Base-by-base conservation (phyloP, 2,329 filamentous ascomycete species). In the Xenoacremonium recifei region DNA sequence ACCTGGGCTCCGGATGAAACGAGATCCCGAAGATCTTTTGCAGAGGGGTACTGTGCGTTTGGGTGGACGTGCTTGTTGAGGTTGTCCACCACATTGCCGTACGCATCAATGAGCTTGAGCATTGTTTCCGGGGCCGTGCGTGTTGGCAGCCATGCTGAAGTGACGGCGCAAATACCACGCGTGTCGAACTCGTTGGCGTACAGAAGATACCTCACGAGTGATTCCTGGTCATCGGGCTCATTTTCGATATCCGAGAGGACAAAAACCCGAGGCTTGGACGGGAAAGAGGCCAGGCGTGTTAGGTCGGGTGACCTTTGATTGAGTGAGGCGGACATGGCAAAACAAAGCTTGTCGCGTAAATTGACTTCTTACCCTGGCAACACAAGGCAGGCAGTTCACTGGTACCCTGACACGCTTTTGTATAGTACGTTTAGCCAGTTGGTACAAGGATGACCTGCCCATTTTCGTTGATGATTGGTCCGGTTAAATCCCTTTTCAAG, bases 11-110 rank as follows among this genome's bases (percentile, higher is more conserved):
- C 62, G 38, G 60, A 55, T 38, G 56, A 52, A 16, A 73, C 55
- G n/a, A 70, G 48, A 17, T 45, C 40, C n/a, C 52, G 50, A 21
- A 67, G 42, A 30, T 64, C 50, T 4, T 68, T 56, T 2, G 60
- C 65, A 0, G 63, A 51, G 0, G 69, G 67, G 44, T 72, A 75
- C 11, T 53, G 57, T 2, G 57, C 54, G 29, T 69, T 62, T 0
- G 66, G 62, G 37, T 73, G 71, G 2, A 65, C 67, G 47, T 78
- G 74, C 2, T 46, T 47, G 37, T 74, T 72, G 5, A 80, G 59
- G 40, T 72, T 78, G 11, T 67, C 64, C 15, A 65, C 62, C 0
- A 67, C 69, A 16, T 62, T 48, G 4, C 48, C 63, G 45, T 74
- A 75, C 2, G 64, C 69, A 27, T 72, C 53, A 21, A 73, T 39